Conservation (phyloP, 2,329 filamentous ascomycete species). For the Aspergillus calidoustus region DNA sequence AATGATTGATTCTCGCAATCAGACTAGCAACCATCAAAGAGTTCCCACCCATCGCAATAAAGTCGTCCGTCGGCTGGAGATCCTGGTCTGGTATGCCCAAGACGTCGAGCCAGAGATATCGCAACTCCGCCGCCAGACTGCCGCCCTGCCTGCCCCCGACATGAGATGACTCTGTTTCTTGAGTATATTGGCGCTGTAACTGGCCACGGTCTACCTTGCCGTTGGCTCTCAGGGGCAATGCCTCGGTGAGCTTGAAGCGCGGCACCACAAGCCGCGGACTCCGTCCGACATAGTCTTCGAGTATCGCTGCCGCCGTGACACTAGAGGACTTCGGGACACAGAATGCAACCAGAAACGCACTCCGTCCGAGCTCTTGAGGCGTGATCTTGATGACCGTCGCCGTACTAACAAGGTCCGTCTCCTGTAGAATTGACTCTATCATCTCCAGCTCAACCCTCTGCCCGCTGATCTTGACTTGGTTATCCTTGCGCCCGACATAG, state of each 20-base stretch:
- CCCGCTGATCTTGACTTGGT: too few species aligned
- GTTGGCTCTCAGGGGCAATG: slow-evolving; percentile 72
- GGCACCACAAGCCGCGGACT: slow-evolving; percentile 61
- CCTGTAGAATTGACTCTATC: slow-evolving; percentile 15
- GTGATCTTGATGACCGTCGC: slow-evolving; percentile 22
- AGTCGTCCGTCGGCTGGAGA: slow-evolving; percentile 21
- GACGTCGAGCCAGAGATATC: slow-evolving; percentile 4
- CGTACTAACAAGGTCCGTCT: slow-evolving; percentile 24
- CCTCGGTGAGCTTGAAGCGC: slow-evolving; percentile 67
- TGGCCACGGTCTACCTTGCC: slow-evolving; percentile 62
- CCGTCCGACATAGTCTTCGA: not conserved
- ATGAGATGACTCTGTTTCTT: slow-evolving; percentile 9
- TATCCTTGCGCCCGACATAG: too few species aligned
- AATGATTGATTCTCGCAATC: slow-evolving; percentile 23
- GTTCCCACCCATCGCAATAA: slow-evolving; percentile 28
- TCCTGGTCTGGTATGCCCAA: not conserved
- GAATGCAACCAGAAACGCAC: slow-evolving; percentile 27
- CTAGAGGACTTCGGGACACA: slow-evolving; percentile 32
- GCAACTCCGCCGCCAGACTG: not conserved
- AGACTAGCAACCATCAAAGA: slow-evolving; percentile 27
- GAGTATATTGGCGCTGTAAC: slow-evolving; percentile 6
- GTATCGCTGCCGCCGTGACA: slow-evolving; percentile 28
- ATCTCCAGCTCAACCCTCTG: too few species aligned
- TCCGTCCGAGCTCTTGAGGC: slow-evolving; percentile 14
- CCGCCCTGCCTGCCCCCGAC: not conserved